Conservation (phyloP, 2,329 filamentous ascomycete genomes). For the Chaetoscypha palmicola region DNA sequence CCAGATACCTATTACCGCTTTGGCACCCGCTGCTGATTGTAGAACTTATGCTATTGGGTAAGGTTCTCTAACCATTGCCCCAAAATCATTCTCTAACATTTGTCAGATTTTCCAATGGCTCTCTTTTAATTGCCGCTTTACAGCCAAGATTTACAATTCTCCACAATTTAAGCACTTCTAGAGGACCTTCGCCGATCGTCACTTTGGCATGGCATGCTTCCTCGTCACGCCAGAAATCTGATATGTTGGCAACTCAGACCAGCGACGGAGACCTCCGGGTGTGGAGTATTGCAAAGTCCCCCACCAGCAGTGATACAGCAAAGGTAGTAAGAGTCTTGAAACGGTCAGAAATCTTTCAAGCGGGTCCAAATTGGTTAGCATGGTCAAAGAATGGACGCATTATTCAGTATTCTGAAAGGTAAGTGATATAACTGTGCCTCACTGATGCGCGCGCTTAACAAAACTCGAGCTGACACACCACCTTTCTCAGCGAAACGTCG, state of each 20-base stretch:
- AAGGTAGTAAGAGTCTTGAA: constrained; percentile 86
- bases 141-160: constrained; percentile 90
- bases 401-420: constrained; percentile 87
- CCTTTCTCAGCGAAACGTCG: constrained; percentile 64
- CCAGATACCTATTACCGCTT: constrained; percentile 88
- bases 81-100: constrained; percentile 14
- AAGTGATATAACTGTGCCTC: constrained; percentile 36
- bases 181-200: constrained; percentile 79
- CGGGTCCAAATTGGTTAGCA: constrained; percentile 87
- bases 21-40: constrained; percentile 84
- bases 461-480: constrained; percentile 32
- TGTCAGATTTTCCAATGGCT: constrained; percentile 84
- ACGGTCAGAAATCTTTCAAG: constrained; percentile 63
- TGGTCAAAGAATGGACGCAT: constrained; percentile 99
- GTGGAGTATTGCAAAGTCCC: constrained; percentile 88
- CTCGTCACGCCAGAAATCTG: constrained; percentile 89
- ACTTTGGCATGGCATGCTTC: constrained; percentile 93
- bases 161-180: constrained; percentile 80
- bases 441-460: constrained; percentile 42
- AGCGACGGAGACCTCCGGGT: constrained; percentile 87
- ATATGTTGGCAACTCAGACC: constrained; percentile 93
- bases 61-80: constrained; percentile 11
- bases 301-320: constrained; percentile 64
- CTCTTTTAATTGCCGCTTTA: constrained; percentile 80
- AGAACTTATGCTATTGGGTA: constrained; percentile 95